Percentiles rank a stretch among this genome's conserved stretches.
phyloP scores from a whole-genome alignment of 768 basidiomycete genomes.

The Boletellus emodensis region DNA sequence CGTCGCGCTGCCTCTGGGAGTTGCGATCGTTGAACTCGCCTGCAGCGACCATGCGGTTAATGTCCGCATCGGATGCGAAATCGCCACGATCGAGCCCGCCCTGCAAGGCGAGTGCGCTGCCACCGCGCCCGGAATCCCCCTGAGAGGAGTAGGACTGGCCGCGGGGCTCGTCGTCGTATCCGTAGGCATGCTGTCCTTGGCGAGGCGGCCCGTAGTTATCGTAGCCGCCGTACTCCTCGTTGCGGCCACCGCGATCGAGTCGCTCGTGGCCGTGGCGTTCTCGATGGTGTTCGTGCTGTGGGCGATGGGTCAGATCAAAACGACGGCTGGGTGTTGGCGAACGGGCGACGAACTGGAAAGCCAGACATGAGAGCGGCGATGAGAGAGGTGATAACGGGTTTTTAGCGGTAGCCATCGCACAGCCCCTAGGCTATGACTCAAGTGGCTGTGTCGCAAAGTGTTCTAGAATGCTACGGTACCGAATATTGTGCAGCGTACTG shows the following conservation, averaged over 20 bases:
- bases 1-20: too few relatives aligned
- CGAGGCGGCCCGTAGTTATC: background rate
- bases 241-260: background rate
- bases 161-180: background rate
- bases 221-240: background rate
- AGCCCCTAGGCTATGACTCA: too few relatives aligned
- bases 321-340: too few relatives aligned
- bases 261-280: slow-evolving; percentile 9
- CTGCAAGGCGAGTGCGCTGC: background rate
- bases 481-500: too few relatives aligned
- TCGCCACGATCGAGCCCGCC: slow-evolving; percentile 21
- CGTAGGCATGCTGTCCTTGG: too few relatives aligned
- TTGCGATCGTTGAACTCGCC: slow-evolving; percentile 9
- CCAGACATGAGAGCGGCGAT: slow-evolving; percentile 10
- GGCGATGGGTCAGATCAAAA: background rate
- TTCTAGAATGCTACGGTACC: too few relatives aligned
- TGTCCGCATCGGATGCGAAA: slow-evolving; percentile 29
- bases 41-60: slow-evolving; percentile 16
- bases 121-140: background rate
- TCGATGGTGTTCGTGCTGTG: slow-evolving; percentile 6
- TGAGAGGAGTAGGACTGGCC: background rate
- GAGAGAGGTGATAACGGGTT: background rate
- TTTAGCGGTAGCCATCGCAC: too few relatives aligned
- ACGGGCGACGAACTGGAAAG: background rate
- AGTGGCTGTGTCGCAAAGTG: too few relatives aligned